phyloP scores from a whole-genome alignment of 495 filamentous ascomycete species.

The Xylaria intraflava region DNA sequence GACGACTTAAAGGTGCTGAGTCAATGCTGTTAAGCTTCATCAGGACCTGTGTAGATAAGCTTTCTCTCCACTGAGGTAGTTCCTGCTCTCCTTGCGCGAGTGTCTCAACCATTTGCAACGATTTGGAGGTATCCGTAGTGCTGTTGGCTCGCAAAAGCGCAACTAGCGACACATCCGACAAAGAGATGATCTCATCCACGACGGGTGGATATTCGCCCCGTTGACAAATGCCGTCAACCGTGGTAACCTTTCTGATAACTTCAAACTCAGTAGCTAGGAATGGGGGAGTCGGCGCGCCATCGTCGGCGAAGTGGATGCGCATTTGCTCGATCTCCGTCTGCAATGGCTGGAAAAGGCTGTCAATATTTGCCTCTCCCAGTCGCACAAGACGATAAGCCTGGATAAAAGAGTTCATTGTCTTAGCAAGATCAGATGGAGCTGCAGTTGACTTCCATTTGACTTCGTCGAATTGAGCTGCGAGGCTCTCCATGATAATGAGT shows the following conservation, averaged over 20 bases:
- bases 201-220: not conserved
- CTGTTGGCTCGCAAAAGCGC: conserved; percentile 40
- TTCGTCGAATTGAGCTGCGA: conserved; percentile 70
- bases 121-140: conserved; percentile 27
- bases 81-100: conserved; percentile 31
- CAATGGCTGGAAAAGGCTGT: conserved; percentile 43
- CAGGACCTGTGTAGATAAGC: conserved; percentile 50
- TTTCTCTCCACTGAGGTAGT: conserved; percentile 44
- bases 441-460: conserved; percentile 46
- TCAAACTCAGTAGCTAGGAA: conserved; percentile 61
- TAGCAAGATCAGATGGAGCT: conserved; percentile 36
- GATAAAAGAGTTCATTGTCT: conserved; percentile 46
- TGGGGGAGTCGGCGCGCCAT: conserved; percentile 36
- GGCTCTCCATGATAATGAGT: conserved; percentile 54
- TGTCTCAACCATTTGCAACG: conserved; percentile 37
- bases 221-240: conserved; percentile 29
- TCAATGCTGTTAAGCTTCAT: conserved; percentile 48
- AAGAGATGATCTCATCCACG: conserved; percentile 29
- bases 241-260: conserved; percentile 56
- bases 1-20: conserved; percentile 51
- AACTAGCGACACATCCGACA: conserved; percentile 40
- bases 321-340: conserved; percentile 52
- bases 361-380: conserved; percentile 35
- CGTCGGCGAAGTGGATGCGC: conserved; percentile 36
- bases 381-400: conserved; percentile 45